These are phyloP conservation scores for Areca catechu DNA, from an alignment of 176 grass and related monocot species.

Conservation along the genomic window DNA sequence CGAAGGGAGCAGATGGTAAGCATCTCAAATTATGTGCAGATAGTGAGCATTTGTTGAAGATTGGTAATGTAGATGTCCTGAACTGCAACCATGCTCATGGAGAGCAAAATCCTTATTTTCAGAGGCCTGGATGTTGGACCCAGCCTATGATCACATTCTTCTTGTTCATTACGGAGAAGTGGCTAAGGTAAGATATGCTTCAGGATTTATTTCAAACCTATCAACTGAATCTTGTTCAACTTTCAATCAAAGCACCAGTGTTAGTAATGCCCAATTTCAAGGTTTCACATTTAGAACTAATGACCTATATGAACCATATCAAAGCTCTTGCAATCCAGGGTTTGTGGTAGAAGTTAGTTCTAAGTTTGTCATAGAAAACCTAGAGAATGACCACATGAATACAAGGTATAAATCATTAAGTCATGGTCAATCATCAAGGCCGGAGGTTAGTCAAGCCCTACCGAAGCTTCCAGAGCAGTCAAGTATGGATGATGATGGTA, in stretches of 20 bases:
- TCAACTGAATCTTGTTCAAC: slow-evolving; percentile 38
- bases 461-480: slow-evolving; percentile 66
- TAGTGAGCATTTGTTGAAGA: too few species aligned
- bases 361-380: slow-evolving; percentile 39
- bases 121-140: too few species aligned
- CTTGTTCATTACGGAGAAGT: too few species aligned
- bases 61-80: too few species aligned
- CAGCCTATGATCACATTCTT: too few species aligned
- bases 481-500: slow-evolving; percentile 64
- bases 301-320: slow-evolving; percentile 42
- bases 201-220: slow-evolving; percentile 39
- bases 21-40: too few species aligned
- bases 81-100: too few species aligned
- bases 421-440: background rate
- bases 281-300: slow-evolving; percentile 25
- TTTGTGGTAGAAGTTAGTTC: slow-evolving; percentile 73
- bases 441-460: slow-evolving; percentile 54
- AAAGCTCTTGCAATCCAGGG: slow-evolving; percentile 46
- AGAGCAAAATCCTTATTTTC: too few species aligned
- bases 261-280: slow-evolving; percentile 25
- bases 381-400: slow-evolving; percentile 19
- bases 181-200: slow-evolving; percentile 87
- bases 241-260: slow-evolving; percentile 25
- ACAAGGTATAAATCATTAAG: slow-evolving; percentile 32
- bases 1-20: too few species aligned